Percentiles rank a stretch among this genome's conserved stretches.
These are phyloP conservation scores for Kickxella alabastrina DNA, from an alignment of 192 early-diverging fungal genomes.

Conservation along the genomic window DNA sequence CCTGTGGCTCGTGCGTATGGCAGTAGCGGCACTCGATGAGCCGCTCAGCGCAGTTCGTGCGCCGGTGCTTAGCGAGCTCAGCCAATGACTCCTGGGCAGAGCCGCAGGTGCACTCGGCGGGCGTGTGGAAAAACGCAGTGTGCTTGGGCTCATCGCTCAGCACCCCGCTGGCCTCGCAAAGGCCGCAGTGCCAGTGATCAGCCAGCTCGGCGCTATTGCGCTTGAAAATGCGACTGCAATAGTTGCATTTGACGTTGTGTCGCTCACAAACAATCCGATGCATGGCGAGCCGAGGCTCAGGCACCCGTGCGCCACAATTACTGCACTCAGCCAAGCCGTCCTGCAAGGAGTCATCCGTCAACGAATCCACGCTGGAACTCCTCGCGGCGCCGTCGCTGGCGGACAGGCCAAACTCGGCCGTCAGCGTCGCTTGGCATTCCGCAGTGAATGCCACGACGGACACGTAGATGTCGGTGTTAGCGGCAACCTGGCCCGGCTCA, in stretches of 20 bases:
- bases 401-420: slow-evolving; percentile 11
- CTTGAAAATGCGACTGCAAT: slow-evolving; percentile 65
- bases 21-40: slow-evolving; percentile 84
- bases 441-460: slow-evolving; percentile 12
- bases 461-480: slow-evolving; percentile 17
- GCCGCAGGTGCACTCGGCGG: slow-evolving; percentile 60
- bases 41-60: slow-evolving; percentile 62
- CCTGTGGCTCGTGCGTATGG: slow-evolving; percentile 66
- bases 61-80: slow-evolving; percentile 64
- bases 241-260: slow-evolving; percentile 68
- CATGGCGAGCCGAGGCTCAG: slow-evolving; percentile 56
- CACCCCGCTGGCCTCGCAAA: slow-evolving; percentile 57
- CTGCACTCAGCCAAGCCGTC: slow-evolving; percentile 37
- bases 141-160: slow-evolving; percentile 64
- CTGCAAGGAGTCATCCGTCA: slow-evolving; percentile 6
- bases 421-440: slow-evolving; percentile 8
- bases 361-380: too few relatives aligned
- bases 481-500: slow-evolving; percentile 1
- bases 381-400: slow-evolving; percentile 18
- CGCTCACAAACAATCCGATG: slow-evolving; percentile 78
- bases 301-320: slow-evolving; percentile 71
- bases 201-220: slow-evolving; percentile 56
- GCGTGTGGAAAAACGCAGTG: slow-evolving; percentile 57
- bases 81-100: slow-evolving; percentile 33
- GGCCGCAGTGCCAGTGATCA: slow-evolving; percentile 81